These are phyloP conservation scores for Gymnopilus junonius DNA, from an alignment of 768 basidiomycete species.

Conservation along the genomic window DNA sequence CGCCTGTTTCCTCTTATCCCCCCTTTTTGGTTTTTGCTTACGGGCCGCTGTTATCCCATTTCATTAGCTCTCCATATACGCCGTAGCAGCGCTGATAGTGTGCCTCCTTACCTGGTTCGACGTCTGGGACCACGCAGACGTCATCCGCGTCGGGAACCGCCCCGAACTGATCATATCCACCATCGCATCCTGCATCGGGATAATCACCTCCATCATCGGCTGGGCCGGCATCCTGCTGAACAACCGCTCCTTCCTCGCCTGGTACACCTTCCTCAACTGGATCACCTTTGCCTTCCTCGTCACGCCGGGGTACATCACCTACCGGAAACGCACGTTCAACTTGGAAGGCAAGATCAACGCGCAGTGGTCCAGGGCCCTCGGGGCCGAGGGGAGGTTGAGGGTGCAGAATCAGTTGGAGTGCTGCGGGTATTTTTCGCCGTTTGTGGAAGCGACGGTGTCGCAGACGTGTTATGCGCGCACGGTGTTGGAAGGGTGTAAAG, in stretches of 20 bases:
- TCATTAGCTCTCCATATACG: constrained; percentile 63
- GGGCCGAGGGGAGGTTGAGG: constrained; percentile 58
- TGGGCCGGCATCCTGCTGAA: constrained; percentile 86
- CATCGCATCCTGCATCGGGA: constrained; percentile 58
- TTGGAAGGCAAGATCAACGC: constrained; percentile 80
- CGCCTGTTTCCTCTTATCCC: no score
- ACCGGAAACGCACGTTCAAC: constrained; percentile 59
- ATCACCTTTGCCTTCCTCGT: constrained; percentile 73
- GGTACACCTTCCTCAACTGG: constrained; percentile 81
- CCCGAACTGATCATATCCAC: constrained; percentile 74
- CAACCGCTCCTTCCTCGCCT: constrained; percentile 82
- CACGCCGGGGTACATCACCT: constrained; percentile 79
- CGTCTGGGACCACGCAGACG: constrained; percentile 67
- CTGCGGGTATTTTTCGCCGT: constrained; percentile 84
- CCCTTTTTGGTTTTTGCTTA: no score
- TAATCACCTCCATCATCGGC: constrained; percentile 73
- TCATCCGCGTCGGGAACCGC: constrained; percentile 70
- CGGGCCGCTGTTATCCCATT: no score
- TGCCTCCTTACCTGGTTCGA: constrained; percentile 81
- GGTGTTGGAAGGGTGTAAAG: constrained; percentile 76
- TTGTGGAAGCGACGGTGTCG: constrained; percentile 75
- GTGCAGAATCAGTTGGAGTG: constrained; percentile 77
- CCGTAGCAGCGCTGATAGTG: constrained; percentile 61
- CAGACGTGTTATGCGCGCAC: constrained; percentile 76
- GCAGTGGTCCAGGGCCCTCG: constrained; percentile 70